Conservation (phyloP, 192 early-diverging fungal species). For the Dissophora globulifera region DNA sequence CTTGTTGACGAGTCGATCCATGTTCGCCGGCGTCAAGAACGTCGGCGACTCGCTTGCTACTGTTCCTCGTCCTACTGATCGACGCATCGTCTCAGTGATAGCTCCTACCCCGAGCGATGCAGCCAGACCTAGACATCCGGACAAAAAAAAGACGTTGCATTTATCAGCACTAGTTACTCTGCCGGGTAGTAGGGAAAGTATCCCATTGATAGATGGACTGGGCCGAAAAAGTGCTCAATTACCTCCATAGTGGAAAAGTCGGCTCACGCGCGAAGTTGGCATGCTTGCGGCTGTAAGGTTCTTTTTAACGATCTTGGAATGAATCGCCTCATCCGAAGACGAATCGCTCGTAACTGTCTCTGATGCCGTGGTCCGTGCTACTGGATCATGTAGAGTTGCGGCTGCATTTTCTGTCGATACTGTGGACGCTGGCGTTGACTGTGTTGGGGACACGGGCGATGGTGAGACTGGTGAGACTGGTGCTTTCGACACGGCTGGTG, state of each 20-base stretch:
- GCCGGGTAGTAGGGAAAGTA: too few relatives aligned
- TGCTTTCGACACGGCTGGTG: neutral
- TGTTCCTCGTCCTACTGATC: constrained; percentile 35
- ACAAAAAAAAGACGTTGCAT: neutral
- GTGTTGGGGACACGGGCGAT: neutral
- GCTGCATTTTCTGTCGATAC: neutral
- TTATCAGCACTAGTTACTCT: too few relatives aligned
- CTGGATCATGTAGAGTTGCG: too few relatives aligned
- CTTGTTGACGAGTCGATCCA: constrained; percentile 87
- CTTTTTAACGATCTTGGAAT: constrained; percentile 13
- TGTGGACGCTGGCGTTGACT: neutral
- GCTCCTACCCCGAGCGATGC: constrained; percentile 27
- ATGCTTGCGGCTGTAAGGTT: constrained; percentile 67
- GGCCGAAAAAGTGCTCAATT: too few relatives aligned
- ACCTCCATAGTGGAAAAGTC: constrained; percentile 87
- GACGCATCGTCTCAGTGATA: constrained; percentile 38
- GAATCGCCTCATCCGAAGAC: constrained; percentile 7
- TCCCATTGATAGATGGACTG: too few relatives aligned
- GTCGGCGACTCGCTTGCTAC: constrained; percentile 53
- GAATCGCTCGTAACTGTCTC: too few relatives aligned
- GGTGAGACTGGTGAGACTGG: neutral
- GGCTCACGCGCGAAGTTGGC: constrained; percentile 78
- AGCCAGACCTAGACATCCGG: constrained; percentile 21
- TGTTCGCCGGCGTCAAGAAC: constrained; percentile 79
- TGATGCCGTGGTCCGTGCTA: too few relatives aligned